A percentile compares a stretch with the other conserved stretches of the same genome.
phyloP scores from a whole-genome alignment of 2,329 filamentous ascomycete genomes.

The Colletotrichum filicis region DNA sequence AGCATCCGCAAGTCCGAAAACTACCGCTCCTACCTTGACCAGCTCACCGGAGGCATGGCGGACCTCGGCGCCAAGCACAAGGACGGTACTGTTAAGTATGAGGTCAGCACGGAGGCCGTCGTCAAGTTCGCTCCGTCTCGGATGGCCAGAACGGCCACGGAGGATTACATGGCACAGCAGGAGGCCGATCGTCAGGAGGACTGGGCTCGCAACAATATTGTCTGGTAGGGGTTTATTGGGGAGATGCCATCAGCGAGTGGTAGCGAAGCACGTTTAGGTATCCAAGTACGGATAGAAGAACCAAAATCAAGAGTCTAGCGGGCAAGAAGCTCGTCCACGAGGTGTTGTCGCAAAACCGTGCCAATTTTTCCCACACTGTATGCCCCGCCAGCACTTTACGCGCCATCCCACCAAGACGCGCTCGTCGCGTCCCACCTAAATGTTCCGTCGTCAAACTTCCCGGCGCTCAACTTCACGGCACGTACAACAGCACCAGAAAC shows the following conservation, averaged over 20 bases:
- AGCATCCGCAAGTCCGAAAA: conserved; percentile 52
- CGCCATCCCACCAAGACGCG: conserved; percentile 14
- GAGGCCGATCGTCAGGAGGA: conserved; percentile 13
- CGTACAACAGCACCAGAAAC: background rate
- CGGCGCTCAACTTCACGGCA: background rate
- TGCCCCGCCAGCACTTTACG: conserved; percentile 29
- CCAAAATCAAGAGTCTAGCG: background rate
- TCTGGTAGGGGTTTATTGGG: conserved; percentile 5
- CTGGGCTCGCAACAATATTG: conserved; percentile 5
- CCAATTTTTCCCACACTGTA: background rate
- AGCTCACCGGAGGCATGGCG: conserved; percentile 52
- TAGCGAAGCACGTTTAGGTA: background rate
- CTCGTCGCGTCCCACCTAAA: conserved; percentile 15
- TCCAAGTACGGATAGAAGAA: background rate
- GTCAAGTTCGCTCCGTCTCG: conserved; percentile 20
- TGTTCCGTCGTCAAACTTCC: conserved; percentile 6
- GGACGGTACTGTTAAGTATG: conserved; percentile 49
- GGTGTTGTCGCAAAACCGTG: background rate
- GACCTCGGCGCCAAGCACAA: conserved; percentile 46
- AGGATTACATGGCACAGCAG: conserved; percentile 18
- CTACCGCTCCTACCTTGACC: conserved; percentile 50
- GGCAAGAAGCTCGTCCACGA: too few species aligned
- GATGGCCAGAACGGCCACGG: conserved; percentile 1
- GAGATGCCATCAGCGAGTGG: too few species aligned
- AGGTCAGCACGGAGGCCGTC: conserved; percentile 37